Evolutionary conservation across 108 stramenopile genomes (phyloP), one percentile per base, ranked within the genome.

Genomic region (Stephanodiscus triporus): DNA sequence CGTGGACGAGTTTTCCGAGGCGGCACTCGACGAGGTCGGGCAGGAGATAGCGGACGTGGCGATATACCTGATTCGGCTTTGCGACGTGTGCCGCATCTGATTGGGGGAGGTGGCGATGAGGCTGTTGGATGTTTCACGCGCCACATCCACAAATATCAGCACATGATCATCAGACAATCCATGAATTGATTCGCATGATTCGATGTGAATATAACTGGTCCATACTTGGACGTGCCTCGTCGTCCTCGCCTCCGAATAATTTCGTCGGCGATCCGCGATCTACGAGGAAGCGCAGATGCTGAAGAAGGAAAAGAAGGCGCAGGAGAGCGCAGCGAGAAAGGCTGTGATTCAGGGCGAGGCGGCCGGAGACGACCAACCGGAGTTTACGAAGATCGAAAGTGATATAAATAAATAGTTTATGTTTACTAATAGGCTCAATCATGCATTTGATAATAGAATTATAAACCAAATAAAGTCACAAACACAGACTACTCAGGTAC

Each of bases 11-110:
- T 77, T 72, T 38, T 29, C 72, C 2, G 63, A 68, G 20, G 70
- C 85, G 45, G 79, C 89, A 49, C 27, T 80, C 14, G 89, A 89
- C 57, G 87, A 95, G 58, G 54, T 95, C 19, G 89, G 86, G 11
- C 93, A 97, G 67, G 97, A 98, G 84, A 73, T 98, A 47, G 92
- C 96, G 0, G 97, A 98, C 85, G 95, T 97, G 42, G 60, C 96
- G 37, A 95, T 98, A 70, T 98, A 98, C 70, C 63, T 86, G 50
- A 71, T 96, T 42, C 80, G 97, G 32, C 69, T 97, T 62, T 87
- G 89, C 4, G 87, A 87, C 65, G 88, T 91, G 6, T 87, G 84
- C 65, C 50, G 77, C 36, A 73, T 88, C n/a, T 47, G 17, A 6
- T 55, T 78, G 60, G 78, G 71, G 23, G 66, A 67, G 20, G 37